phyloP scores from a whole-genome alignment of 345 rosid genomes.

The Microcos paniculata region DNA sequence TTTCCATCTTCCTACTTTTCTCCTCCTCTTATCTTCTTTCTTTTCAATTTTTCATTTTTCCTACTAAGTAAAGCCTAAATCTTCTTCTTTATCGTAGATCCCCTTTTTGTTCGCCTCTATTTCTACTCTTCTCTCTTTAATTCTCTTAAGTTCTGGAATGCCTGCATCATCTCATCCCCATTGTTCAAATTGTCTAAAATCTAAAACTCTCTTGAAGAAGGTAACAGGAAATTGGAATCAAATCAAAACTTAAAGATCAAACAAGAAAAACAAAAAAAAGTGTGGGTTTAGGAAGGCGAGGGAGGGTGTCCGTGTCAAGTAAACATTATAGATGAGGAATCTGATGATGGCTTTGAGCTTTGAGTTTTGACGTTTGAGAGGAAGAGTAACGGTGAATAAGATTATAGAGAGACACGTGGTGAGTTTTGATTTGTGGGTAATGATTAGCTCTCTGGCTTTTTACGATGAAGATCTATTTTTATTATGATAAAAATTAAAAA shows the following conservation, averaged over 20 bases:
- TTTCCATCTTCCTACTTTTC: too few species aligned
- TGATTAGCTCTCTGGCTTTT: background rate
- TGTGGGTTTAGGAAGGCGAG: too few species aligned
- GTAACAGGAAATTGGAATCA: background rate
- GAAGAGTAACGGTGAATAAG: background rate
- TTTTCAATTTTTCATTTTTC: too few species aligned
- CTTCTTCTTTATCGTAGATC: too few species aligned
- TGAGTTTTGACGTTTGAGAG: too few species aligned
- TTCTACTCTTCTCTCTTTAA: too few species aligned
- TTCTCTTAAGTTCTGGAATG: too few species aligned
- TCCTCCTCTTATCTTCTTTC: too few species aligned
- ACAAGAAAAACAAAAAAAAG: background rate
- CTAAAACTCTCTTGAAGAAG: background rate
- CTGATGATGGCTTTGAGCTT: background rate
- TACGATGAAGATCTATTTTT: background rate
- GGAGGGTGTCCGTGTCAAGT: background rate
- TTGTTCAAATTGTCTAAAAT: constrained; percentile 7
- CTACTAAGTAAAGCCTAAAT: too few species aligned
- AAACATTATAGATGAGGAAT: background rate
- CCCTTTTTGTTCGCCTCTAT: too few species aligned
- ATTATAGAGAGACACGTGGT: background rate
- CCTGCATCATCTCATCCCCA: too few species aligned
- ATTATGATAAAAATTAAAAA: too few species aligned
- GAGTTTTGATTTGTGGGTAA: background rate
- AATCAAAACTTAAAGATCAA: background rate